Percentiles rank a stretch among this genome's conserved stretches.
Evolutionary conservation across 1,284 basidiomycete genomes (phyloP).

Genomic region (Ceratobasidium sp.): DNA sequence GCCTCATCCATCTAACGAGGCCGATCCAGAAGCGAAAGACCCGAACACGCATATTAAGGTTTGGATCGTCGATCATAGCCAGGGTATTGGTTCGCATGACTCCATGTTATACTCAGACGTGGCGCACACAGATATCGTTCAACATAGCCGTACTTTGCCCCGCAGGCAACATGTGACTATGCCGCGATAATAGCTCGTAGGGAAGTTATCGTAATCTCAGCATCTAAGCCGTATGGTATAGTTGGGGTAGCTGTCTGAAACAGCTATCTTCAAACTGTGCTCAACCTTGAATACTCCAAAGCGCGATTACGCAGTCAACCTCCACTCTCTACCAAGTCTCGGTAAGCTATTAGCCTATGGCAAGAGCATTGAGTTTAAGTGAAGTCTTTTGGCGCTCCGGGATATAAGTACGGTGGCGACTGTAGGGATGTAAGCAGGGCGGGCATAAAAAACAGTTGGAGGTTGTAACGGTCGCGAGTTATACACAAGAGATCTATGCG

Average conservation of each 20-base stretch:
- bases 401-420: not conserved
- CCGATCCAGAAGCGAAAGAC: conserved; percentile 1
- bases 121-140: conserved; percentile 6
- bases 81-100: not conserved
- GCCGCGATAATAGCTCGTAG: not conserved
- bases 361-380: no score
- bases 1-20: conserved; percentile 20
- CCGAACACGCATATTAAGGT: not conserved
- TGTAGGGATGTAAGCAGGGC: not conserved
- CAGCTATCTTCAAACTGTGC: no score
- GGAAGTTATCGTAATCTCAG: not conserved
- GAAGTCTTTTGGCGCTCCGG: no score
- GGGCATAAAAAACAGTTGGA: no score
- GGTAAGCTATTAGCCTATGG: no score
- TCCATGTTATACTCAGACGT: conserved; percentile 12
- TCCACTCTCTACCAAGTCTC: no score
- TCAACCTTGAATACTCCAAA: no score
- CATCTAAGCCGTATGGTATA: no score
- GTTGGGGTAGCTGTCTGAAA: no score
- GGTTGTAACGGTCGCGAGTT: conserved; percentile 1
- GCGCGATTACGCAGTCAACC: no score
- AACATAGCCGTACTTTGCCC: not conserved
- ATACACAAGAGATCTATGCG: conserved; percentile 1
- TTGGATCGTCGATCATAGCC: conserved; percentile 29
- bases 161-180: not conserved